Evolutionary conservation across 2,329 filamentous ascomycete species (phyloP).

Genomic region (Colletotrichum caudatum): DNA sequence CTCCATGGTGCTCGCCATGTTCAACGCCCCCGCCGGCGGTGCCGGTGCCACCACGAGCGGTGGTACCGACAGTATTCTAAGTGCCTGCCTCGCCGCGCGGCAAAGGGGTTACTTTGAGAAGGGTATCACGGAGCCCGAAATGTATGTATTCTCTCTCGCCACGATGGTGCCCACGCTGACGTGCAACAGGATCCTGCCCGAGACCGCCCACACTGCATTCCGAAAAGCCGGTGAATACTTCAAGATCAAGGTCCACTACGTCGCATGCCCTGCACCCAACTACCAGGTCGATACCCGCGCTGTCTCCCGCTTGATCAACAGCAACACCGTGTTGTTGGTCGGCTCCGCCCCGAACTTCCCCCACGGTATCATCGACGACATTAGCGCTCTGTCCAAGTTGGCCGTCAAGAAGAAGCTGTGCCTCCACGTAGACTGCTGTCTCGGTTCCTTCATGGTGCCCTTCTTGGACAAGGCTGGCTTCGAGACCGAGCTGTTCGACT

Average conservation of each 20-base stretch:
- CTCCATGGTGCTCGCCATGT: slow-evolving; percentile 87
- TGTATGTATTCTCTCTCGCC: slow-evolving; percentile 68
- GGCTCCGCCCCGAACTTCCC: slow-evolving; percentile 98
- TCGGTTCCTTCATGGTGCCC: slow-evolving; percentile 94
- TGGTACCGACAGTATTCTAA: slow-evolving; percentile 95
- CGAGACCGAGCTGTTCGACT: slow-evolving; percentile 89
- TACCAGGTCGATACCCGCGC: slow-evolving; percentile 86
- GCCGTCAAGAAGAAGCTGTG: slow-evolving; percentile 84
- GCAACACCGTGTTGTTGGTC: slow-evolving; percentile 93
- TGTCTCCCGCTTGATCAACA: slow-evolving; percentile 88
- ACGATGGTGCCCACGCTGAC: slow-evolving; percentile 27
- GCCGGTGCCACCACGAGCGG: slow-evolving; percentile 92
- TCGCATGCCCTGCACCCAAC: slow-evolving; percentile 84
- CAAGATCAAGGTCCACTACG: slow-evolving; percentile 92
- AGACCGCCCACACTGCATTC: slow-evolving; percentile 96
- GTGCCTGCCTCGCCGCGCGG: slow-evolving; percentile 91
- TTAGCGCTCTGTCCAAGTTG: slow-evolving; percentile 83
- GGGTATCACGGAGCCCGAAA: slow-evolving; percentile 91
- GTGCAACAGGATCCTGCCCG: slow-evolving; percentile 82
- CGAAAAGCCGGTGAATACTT: slow-evolving; percentile 96
- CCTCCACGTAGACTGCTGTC: slow-evolving; percentile 96
- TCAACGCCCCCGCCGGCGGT: slow-evolving; percentile 87
- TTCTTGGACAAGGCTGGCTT: slow-evolving; percentile 95
- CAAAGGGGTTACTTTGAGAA: slow-evolving; percentile 90
- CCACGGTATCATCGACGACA: slow-evolving; percentile 97